phyloP scores from a whole-genome alignment of 2,329 filamentous ascomycete genomes.

The Trichoderma simmonsii region DNA sequence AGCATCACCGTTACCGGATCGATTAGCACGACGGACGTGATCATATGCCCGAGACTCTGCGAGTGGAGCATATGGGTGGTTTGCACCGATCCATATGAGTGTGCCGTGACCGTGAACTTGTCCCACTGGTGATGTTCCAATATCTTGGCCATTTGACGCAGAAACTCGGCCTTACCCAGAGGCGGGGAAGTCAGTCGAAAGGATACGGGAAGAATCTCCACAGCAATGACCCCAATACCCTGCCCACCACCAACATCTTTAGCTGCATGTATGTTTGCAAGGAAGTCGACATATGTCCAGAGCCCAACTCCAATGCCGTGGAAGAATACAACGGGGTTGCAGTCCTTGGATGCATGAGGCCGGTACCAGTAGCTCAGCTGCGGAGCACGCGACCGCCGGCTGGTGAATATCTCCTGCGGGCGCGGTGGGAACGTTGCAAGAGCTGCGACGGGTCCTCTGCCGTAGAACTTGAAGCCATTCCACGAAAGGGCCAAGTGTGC shows the following conservation, averaged over 20 bases:
- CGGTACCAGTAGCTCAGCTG: conserved; percentile 63
- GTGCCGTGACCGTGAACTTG: conserved; percentile 57
- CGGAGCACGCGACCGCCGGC: conserved; percentile 45
- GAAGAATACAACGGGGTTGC: conserved; percentile 62
- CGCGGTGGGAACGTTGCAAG: conserved; percentile 56
- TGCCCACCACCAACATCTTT: conserved; percentile 34
- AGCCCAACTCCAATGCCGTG: conserved; percentile 70
- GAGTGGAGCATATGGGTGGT: conserved; percentile 59
- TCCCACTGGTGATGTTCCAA: conserved; percentile 56
- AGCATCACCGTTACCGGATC: conserved; percentile 66
- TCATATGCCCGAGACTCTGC: conserved; percentile 45
- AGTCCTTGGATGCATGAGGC: conserved; percentile 49
- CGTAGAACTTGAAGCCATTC: conserved; percentile 52
- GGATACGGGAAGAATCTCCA: conserved; percentile 65
- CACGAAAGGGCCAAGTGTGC: conserved; percentile 45
- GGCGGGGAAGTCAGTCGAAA: conserved; percentile 58
- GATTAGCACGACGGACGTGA: conserved; percentile 47
- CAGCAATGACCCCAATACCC: conserved; percentile 59
- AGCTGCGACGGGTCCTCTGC: conserved; percentile 28
- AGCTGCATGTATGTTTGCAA: conserved; percentile 48
- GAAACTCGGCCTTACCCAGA: conserved; percentile 50
- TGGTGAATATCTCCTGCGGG: conserved; percentile 46
- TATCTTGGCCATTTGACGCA: conserved; percentile 54
- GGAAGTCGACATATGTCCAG: conserved; percentile 57
- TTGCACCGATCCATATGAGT: conserved; percentile 63